Base-by-base conservation (phyloP, 2,329 filamentous ascomycete genomes). In the Helicocarpus griseus region DNA sequence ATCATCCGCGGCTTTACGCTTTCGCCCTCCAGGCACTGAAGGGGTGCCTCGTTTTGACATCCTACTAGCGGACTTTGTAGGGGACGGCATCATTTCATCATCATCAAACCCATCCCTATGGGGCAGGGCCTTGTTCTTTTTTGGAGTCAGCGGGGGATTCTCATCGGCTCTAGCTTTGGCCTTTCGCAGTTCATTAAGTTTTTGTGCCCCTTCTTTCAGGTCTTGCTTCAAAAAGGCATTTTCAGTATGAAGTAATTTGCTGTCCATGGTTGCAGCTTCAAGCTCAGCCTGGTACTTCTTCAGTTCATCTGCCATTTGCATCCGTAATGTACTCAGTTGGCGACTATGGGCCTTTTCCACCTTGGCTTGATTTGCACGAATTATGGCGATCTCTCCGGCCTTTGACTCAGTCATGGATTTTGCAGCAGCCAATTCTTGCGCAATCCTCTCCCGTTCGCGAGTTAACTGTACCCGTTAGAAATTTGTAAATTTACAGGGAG, bases 41-140 rank as follows among this genome's bases (percentile, higher is more conserved):
- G 81, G 79, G 1, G 80, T 83, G 9, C 66, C 65, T 40, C 75
- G 69, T 61, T 77, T 80, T 5, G 71, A 69, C 56, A 69, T 73
- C 43, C 64, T 58, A 35, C 60, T 58, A 6, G 64, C 64, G 7
- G 72, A 70, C 57, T 76, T 81, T 49, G 73, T 79, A 3, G 79
- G 79, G 2, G 79, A 82, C 1, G 73, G 63, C 55, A 76, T 69
- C 51, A 83, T 73, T 60, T 84, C 79, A 51, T 77, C 75, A 56
- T 84, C 79, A 51, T 83, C 78, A 60, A 85, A 85, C 17, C 81
- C 81, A 67, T 85, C 81, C 14, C 79, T 73, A 33, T 78, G 72
- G 2, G 73, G 72, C 1, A 74, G 64, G 5, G 64, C 63, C 54
- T 68, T 72, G n/a, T 68, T 64, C 56, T 74, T 78, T 53, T 66